Evolutionary conservation across 441 rosid genomes (phyloP), one percentile per base, ranked within the genome.

Genomic region (Gossypium trilobum): DNA sequence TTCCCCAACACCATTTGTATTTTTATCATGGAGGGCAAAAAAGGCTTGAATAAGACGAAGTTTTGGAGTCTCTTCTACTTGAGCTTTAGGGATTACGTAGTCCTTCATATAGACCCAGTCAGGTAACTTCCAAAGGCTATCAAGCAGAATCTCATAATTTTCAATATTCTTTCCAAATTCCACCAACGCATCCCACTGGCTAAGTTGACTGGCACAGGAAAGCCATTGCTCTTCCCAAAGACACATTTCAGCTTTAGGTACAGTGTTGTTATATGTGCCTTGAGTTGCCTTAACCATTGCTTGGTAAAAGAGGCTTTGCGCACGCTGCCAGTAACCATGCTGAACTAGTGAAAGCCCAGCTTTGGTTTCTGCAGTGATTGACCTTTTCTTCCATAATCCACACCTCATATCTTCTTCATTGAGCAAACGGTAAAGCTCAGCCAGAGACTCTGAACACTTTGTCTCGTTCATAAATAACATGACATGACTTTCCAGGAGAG

Each of bases 191-290:
- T 91, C 97, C 99, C 99, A 95, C 81, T 95, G 98, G 78, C 96
- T 86, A 72, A 95, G 96, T 76, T 95, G 99, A 78, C 77, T 84
- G 59, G 91, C 97, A 83, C 99, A 95, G 79, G 86, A 82, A 69
- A 92, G 84, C 99, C 99, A 95, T 67, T 95, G 98, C 83, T 95
- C 98, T 89, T 95, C 99, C 99, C 99, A 95, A 58, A 95, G 88
- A 76, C 98, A 93, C 99, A 95, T 91, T 85, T 95, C 99, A 74
- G 97, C 97, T 86, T 95, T 95, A 1, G 99, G 98, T 36, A 90
- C 92, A 0, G 91, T 83, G 78, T 93, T 95, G 82, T 88, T 93
- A 73, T 95, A 95, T 66, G 99, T 93, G 68, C 96, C 99, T 80
- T 95, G 99, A 77, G 97, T 95, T 80, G 97, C 98, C 88, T 92